Percentiles rank a stretch among this genome's conserved stretches.
Evolutionary conservation across 306 rosid species (phyloP).

Genomic region (Quercus wislizeni): DNA sequence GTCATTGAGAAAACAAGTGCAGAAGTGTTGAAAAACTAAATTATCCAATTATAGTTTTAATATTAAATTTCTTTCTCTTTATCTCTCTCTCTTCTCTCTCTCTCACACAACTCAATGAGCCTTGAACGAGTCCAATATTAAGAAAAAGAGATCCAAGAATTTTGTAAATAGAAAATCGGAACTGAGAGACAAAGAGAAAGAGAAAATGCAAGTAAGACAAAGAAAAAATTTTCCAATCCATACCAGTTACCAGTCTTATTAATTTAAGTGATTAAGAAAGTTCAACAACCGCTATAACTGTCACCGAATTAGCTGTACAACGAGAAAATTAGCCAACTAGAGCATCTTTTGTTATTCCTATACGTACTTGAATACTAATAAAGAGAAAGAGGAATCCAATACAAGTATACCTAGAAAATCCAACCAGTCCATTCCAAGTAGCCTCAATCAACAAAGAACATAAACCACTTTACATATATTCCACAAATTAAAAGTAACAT

Average conservation of each 20-base stretch:
- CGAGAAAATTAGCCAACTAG: neutral
- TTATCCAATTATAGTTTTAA: constrained; percentile 18
- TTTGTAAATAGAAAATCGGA: neutral
- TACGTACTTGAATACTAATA: neutral
- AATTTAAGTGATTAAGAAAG: constrained; percentile 14
- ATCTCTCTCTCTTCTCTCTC: neutral
- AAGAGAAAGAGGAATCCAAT: neutral
- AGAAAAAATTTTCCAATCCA: constrained; percentile 17
- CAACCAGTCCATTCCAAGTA: neutral
- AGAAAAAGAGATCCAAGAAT: neutral
- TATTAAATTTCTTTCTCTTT: neutral
- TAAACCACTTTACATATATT: neutral
- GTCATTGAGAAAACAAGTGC: constrained; percentile 48
- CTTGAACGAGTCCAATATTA: constrained; percentile 12
- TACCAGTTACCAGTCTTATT: constrained; percentile 28
- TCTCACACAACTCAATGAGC: constrained; percentile 15
- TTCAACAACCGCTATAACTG: constrained; percentile 47
- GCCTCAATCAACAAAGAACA: neutral
- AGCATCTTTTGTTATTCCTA: neutral
- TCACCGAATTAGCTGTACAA: constrained; percentile 29
- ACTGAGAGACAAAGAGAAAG: constrained; percentile 14
- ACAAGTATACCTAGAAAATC: neutral
- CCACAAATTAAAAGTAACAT: no score
- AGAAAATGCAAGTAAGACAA: constrained; percentile 7
- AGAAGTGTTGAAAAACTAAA: constrained; percentile 79